These are phyloP conservation scores for Aphanomyces stellatus DNA, from an alignment of 352 stramenopile genomes.

Conservation along the genomic window DNA sequence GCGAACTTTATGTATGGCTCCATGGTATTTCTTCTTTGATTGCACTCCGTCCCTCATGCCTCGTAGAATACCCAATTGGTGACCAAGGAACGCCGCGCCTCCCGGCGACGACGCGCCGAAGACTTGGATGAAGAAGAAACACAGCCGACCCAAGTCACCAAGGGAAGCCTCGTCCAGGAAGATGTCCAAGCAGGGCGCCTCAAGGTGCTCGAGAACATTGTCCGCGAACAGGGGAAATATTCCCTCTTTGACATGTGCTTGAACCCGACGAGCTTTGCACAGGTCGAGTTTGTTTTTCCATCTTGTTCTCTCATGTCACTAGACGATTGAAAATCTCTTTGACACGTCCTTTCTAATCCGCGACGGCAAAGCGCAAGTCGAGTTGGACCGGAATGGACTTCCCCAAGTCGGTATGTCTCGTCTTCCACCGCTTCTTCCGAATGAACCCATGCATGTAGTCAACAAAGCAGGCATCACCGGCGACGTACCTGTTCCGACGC, in stretches of 20 bases:
- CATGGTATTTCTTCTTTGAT: conserved; percentile 34
- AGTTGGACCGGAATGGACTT: conserved; percentile 42
- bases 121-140: conserved; percentile 43
- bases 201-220: conserved; percentile 52
- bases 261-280: conserved; percentile 63
- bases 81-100: conserved; percentile 52
- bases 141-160: conserved; percentile 69
- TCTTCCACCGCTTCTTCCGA: neutral
- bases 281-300: conserved; percentile 28
- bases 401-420: conserved; percentile 46
- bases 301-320: neutral
- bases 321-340: conserved; percentile 81
- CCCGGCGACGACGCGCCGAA: conserved; percentile 34
- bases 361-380: conserved; percentile 57
- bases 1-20: conserved; percentile 13
- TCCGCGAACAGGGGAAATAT: conserved; percentile 32
- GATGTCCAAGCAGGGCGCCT: conserved; percentile 67
- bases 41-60: neutral
- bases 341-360: conserved; percentile 77
- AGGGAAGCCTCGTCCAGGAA: conserved; percentile 40
- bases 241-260: conserved; percentile 66
- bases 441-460: conserved; percentile 26
- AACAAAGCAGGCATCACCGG: conserved; percentile 52
- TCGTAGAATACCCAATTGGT: conserved; percentile 57
- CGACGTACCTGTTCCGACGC: conserved; percentile 44